Evolutionary conservation across 176 grass and related monocot genomes (phyloP).

Genomic region (Alloteropsis semialata): DNA sequence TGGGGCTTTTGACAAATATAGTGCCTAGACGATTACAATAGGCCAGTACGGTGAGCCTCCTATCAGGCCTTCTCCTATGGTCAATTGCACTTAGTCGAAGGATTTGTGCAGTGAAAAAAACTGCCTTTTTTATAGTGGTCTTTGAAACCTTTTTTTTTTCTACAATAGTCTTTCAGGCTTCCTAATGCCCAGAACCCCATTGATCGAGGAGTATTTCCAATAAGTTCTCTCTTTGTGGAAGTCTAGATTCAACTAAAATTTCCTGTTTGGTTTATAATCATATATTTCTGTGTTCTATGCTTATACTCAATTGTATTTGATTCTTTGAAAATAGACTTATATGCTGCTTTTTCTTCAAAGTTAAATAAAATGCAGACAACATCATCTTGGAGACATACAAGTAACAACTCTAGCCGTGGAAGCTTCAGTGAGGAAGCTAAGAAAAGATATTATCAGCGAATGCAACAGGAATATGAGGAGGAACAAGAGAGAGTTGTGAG

Average conservation of each 20-base stretch:
- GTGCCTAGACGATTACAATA: background rate
- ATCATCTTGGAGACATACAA: slow-evolving; percentile 57
- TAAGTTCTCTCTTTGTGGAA: background rate
- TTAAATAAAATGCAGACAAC: slow-evolving; percentile 54
- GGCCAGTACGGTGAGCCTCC: background rate
- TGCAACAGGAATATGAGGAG: slow-evolving; percentile 86
- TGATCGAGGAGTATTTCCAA: background rate
- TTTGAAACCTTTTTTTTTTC: no score
- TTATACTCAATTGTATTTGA: background rate
- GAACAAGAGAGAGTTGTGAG: slow-evolving; percentile 89
- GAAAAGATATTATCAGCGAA: slow-evolving; percentile 69
- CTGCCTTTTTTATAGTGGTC: no score
- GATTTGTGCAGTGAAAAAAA: background rate
- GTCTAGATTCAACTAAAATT: background rate
- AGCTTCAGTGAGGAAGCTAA: slow-evolving; percentile 67
- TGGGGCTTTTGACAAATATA: background rate
- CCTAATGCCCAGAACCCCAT: background rate
- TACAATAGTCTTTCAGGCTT: background rate
- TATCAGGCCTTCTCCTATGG: background rate
- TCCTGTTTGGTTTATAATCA: background rate
- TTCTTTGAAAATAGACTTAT: slow-evolving; percentile 25
- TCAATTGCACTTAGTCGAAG: background rate
- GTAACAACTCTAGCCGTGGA: slow-evolving; percentile 38
- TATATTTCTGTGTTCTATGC: background rate
- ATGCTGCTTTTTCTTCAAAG: slow-evolving; percentile 35